Evolutionary conservation across 305 asterid species (phyloP).

Genomic region (Plantago lanceolata): DNA sequence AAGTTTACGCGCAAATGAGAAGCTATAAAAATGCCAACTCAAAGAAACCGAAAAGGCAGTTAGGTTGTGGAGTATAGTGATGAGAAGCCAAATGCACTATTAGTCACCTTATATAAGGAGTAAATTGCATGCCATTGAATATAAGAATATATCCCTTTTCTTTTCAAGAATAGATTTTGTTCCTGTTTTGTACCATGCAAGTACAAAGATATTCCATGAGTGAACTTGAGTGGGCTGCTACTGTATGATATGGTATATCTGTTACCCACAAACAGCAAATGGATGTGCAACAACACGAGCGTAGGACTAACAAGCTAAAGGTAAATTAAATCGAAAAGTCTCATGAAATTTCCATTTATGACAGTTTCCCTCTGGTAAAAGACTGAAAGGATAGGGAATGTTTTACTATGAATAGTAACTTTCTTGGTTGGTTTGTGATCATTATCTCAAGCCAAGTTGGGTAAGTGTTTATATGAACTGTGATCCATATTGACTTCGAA

Average conservation of each 20-base stretch:
- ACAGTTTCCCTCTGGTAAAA: conserved; percentile 27
- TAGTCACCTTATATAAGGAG: conserved; percentile 36
- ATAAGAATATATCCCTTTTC: conserved; percentile 32
- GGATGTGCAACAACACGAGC: background rate
- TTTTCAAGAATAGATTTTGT: conserved; percentile 15
- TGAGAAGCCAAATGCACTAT: background rate
- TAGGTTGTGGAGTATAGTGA: conserved; percentile 26
- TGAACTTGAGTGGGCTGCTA: conserved; percentile 28
- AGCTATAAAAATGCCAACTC: background rate
- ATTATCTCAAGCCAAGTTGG: conserved; percentile 26
- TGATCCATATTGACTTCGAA: conserved; percentile 22
- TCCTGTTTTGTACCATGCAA: conserved; percentile 33
- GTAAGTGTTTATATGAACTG: conserved; percentile 40
- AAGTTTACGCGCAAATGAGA: conserved; percentile 14
- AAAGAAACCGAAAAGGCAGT: conserved; percentile 7
- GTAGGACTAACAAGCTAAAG: conserved; percentile 1
- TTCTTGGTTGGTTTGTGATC: conserved; percentile 21
- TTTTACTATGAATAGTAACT: conserved; percentile 34
- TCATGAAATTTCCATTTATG: conserved; percentile 18
- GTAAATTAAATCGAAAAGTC: background rate
- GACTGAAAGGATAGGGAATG: conserved; percentile 12
- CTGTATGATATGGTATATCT: conserved; percentile 22
- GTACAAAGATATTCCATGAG: conserved; percentile 25
- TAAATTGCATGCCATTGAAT: conserved; percentile 26
- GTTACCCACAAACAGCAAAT: conserved; percentile 29